These are phyloP conservation scores for Venturia aucupariae DNA, from an alignment of 2,329 filamentous ascomycete genomes.

Conservation along the genomic window DNA sequence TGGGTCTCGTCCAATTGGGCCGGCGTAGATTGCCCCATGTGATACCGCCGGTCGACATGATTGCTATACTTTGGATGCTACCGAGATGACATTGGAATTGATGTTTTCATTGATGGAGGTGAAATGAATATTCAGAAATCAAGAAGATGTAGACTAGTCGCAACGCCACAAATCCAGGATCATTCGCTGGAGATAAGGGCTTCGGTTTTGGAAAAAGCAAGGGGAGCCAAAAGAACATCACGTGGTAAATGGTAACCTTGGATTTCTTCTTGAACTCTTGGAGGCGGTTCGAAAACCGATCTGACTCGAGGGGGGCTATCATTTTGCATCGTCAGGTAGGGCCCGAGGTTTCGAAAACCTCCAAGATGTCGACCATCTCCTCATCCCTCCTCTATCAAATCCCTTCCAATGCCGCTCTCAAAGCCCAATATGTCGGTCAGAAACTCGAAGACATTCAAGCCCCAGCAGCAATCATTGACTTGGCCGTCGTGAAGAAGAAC, in stretches of 20 bases:
- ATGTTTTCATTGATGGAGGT: not conserved
- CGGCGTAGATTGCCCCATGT: not conserved
- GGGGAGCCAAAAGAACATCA: not conserved
- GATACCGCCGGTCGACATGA: not conserved
- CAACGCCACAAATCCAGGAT: not conserved
- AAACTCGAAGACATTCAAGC: constrained; percentile 51
- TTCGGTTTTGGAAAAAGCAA: not conserved
- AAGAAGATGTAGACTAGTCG: not conserved
- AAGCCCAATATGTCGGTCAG: constrained; percentile 47
- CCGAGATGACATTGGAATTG: not conserved
- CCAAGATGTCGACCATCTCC: not conserved
- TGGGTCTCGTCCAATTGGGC: not conserved
- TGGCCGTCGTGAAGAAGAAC: constrained; percentile 56
- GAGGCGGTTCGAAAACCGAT: not conserved
- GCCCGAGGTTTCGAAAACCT: not conserved
- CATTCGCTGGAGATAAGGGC: not conserved
- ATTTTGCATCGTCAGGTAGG: not conserved
- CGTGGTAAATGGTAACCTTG: not conserved
- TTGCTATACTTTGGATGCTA: not conserved
- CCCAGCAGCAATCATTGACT: constrained; percentile 60
- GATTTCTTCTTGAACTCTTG: not conserved
- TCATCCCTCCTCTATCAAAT: constrained; percentile 22
- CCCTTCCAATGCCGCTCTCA: constrained; percentile 25
- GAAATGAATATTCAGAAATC: not conserved
- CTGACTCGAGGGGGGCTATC: not conserved